phyloP scores from a whole-genome alignment of 176 grass and related monocot species.

The Rhipidocladum racemiflorum region DNA sequence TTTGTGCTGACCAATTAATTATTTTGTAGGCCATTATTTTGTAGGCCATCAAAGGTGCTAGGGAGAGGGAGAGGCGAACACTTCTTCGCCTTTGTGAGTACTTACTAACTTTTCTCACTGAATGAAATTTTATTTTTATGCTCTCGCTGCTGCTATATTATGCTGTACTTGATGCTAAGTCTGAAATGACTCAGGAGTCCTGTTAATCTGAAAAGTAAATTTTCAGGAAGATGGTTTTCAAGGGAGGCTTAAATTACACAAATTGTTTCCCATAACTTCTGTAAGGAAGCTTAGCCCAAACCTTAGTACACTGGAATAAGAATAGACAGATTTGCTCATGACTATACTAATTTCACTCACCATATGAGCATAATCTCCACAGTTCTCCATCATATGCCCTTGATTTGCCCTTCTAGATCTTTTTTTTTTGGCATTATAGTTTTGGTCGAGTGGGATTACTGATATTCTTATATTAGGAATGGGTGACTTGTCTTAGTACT shows the following conservation, averaged over 20 bases:
- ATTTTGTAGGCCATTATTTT: conserved; percentile 60
- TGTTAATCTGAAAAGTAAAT: background rate
- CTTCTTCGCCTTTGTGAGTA: conserved; percentile 86
- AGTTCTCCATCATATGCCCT: background rate
- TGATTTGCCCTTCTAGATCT: background rate
- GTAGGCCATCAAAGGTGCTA: conserved; percentile 79
- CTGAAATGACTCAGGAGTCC: background rate
- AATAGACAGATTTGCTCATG: background rate
- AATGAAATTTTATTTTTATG: conserved; percentile 13
- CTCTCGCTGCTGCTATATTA: background rate
- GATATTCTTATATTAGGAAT: conserved; percentile 1
- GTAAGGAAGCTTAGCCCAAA: background rate
- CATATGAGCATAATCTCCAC: background rate
- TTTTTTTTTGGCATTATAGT: background rate
- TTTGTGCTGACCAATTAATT: conserved; percentile 23
- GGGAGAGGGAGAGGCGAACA: conserved; percentile 75
- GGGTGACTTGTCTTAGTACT: background rate
- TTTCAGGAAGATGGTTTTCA: background rate
- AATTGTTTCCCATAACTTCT: background rate
- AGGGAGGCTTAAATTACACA: background rate
- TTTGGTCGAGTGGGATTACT: background rate
- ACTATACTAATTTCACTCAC: background rate
- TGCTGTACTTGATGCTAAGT: background rate
- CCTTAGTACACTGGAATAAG: background rate
- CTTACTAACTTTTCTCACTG: background rate